These are phyloP conservation scores for Kwoniella heveanensis DNA, from an alignment of 768 basidiomycete species.

Conservation along the genomic window DNA sequence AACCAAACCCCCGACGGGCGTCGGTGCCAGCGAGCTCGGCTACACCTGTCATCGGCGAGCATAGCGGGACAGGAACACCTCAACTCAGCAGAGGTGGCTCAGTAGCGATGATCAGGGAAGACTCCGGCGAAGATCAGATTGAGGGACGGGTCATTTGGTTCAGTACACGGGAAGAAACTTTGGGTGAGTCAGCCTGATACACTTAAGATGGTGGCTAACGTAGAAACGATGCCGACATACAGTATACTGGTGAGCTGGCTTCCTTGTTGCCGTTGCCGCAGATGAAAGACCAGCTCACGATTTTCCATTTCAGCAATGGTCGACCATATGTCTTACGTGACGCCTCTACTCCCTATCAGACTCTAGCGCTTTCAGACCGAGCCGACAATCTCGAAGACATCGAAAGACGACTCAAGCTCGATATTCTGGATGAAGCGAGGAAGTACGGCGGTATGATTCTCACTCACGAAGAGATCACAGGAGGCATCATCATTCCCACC, in stretches of 20 bases:
- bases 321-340: constrained; percentile 90
- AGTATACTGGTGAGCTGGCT: constrained; percentile 63
- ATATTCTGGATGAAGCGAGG: constrained; percentile 81
- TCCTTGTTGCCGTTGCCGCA: background rate
- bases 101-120: background rate
- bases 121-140: constrained; percentile 7
- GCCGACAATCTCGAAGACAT: constrained; percentile 93
- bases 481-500: constrained; percentile 78
- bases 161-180: constrained; percentile 93
- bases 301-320: constrained; percentile 40
- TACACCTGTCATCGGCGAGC: constrained; percentile 1
- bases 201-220: background rate
- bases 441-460: constrained; percentile 86
- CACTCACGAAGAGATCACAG: constrained; percentile 86
- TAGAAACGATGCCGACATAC: background rate
- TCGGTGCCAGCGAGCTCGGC: constrained; percentile 19
- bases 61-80: background rate
- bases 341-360: constrained; percentile 76
- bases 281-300: background rate
- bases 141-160: constrained; percentile 69
- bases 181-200: constrained; percentile 63
- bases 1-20: constrained; percentile 6
- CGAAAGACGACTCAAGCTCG: constrained; percentile 77
- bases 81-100: constrained; percentile 7
- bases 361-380: constrained; percentile 81